Evolutionary conservation across 2,329 filamentous ascomycete genomes (phyloP).

Genomic region (Diaporthe sp.): DNA sequence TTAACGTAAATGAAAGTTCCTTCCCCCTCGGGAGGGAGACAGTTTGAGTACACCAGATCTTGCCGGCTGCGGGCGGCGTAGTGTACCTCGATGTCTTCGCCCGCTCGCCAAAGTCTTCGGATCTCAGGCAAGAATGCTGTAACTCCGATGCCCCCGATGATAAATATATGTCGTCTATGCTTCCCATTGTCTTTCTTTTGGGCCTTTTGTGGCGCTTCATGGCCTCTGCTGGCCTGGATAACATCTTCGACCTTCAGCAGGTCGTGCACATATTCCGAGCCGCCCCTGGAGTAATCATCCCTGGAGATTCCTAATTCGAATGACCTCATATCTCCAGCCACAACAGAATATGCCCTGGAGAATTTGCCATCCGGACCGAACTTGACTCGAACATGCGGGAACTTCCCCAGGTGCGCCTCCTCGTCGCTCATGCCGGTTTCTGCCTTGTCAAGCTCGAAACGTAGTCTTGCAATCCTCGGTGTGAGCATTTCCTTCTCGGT

Average conservation of each 20-base stretch:
- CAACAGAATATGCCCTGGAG: neutral
- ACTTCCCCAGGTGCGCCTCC: neutral
- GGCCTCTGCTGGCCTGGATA: slow-evolving; percentile 1
- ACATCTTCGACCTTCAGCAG: neutral
- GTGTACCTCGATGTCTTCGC: neutral
- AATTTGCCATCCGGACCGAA: neutral
- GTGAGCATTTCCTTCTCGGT: slow-evolving; percentile 5
- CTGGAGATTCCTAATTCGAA: neutral
- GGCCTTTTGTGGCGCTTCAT: neutral
- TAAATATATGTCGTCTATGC: neutral
- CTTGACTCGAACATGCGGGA: slow-evolving; percentile 2
- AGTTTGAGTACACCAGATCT: neutral
- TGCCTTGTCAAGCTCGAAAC: neutral
- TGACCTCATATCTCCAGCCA: neutral
- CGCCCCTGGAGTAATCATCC: slow-evolving; percentile 3
- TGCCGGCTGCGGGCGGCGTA: slow-evolving; percentile 1
- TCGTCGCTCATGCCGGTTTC: neutral
- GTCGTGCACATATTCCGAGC: neutral
- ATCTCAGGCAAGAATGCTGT: slow-evolving; percentile 4
- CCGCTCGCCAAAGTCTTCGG: neutral
- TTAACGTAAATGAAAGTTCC: neutral
- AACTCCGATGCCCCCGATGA: neutral
- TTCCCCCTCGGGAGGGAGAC: neutral
- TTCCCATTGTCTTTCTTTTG: neutral
- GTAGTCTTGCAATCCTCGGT: neutral